phyloP scores from a whole-genome alignment of 1,284 basidiomycete species.

The Tylopilus sp. region DNA sequence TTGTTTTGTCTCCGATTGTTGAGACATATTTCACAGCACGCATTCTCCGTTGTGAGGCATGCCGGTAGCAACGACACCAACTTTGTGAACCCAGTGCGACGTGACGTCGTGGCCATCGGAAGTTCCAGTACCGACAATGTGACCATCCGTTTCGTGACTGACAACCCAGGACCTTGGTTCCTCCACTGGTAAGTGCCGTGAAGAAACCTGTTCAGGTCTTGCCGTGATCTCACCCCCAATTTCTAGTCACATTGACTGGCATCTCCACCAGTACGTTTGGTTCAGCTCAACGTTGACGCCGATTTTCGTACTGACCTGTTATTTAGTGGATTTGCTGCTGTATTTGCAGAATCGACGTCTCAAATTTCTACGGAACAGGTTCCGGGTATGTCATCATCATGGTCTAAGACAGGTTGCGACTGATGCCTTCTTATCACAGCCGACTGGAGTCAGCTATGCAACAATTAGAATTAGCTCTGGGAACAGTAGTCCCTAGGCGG shows the following conservation, averaged over 20 bases:
- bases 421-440: not conserved
- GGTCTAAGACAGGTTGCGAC: not conserved
- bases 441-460: not conserved
- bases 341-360: not conserved
- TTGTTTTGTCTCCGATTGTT: not conserved
- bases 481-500: not conserved
- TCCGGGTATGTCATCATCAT: not conserved
- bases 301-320: not conserved
- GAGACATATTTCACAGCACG: not conserved
- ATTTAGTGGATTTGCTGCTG: not conserved
- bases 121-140: not conserved
- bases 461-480: not conserved
- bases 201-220: not conserved
- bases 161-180: not conserved
- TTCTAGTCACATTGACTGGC: conserved; percentile 1
- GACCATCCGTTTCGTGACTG: not conserved
- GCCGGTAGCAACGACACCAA: not conserved
- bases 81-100: not conserved
- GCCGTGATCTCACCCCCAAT: not conserved
- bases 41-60: not conserved
- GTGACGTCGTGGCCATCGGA: not conserved
- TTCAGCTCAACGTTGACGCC: not conserved
- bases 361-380: not conserved
- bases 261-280: not conserved
- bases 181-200: not conserved